phyloP scores from a whole-genome alignment of 1,284 basidiomycete genomes.

The Malassezia brasiliensis region DNA sequence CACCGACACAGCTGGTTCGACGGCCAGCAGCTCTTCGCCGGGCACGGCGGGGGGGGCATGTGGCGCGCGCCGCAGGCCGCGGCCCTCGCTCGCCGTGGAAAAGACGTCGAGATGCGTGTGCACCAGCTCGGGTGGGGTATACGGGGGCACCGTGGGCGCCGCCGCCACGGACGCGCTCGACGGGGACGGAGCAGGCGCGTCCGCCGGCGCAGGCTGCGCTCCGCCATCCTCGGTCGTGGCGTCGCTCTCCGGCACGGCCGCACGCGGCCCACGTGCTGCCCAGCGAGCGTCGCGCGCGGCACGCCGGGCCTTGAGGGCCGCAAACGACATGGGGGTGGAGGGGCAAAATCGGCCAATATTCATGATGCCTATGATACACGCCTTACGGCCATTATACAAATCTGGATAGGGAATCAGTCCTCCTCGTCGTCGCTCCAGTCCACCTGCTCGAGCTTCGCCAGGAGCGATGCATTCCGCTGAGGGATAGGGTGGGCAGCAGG shows the following conservation, averaged over 20 bases:
- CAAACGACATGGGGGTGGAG: conserved; percentile 8
- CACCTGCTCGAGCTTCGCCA: conserved; percentile 5
- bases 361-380: too few species aligned
- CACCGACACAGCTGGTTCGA: not conserved
- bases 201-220: not conserved
- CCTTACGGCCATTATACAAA: not conserved
- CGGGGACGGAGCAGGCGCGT: too few species aligned
- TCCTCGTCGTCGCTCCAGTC: conserved; percentile 13
- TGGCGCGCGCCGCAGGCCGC: not conserved
- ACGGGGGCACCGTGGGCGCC: not conserved
- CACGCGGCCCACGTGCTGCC: not conserved
- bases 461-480: conserved; percentile 6
- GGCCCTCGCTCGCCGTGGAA: not conserved
- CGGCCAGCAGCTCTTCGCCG: conserved; percentile 1
- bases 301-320: not conserved
- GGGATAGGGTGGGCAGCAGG: not conserved
- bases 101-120: not conserved
- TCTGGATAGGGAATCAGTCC: not conserved
- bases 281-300: not conserved
- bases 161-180: too few species aligned
- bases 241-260: not conserved
- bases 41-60: not conserved
- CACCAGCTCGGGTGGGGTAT: not conserved
- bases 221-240: not conserved
- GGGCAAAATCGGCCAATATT: too few species aligned